A percentile compares a stretch with the other conserved stretches of the same genome.
Conservation (phyloP, 805 yeast species). For the Candida sonorensis region DNA sequence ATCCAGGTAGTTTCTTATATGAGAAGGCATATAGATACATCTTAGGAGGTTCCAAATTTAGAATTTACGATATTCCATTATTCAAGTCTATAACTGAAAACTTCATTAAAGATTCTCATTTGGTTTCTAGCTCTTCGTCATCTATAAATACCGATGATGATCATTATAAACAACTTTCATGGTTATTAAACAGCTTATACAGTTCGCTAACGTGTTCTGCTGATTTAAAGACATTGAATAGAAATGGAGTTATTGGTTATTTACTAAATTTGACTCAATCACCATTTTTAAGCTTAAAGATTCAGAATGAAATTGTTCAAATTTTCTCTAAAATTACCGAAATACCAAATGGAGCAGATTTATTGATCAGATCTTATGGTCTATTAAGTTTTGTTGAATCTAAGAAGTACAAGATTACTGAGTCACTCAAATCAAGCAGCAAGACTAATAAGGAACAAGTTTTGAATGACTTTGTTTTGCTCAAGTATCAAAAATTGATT, state of each 20-base stretch:
- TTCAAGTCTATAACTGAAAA: constrained; percentile 31
- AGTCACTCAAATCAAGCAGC: constrained; percentile 3
- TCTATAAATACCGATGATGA: constrained; percentile 34
- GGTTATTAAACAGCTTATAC: constrained; percentile 53
- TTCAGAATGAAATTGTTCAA: constrained; percentile 33
- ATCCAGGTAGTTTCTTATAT: constrained; percentile 70
- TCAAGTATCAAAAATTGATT: constrained; percentile 41
- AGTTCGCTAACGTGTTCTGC: constrained; percentile 37
- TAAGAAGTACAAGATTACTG: constrained; percentile 3
- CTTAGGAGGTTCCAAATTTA: constrained; percentile 44
- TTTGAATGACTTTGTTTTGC: constrained; percentile 25
- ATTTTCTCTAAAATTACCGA: constrained; percentile 42
- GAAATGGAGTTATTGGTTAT: constrained; percentile 62
- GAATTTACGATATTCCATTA: constrained; percentile 38
- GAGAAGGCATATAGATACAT: constrained; percentile 67
- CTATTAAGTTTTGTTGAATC: constrained; percentile 34
- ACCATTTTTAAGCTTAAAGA: constrained; percentile 37
- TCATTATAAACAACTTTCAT: constrained; percentile 51
- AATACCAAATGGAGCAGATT: constrained; percentile 52
- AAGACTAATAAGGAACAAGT: constrained; percentile 11
- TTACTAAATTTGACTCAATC: constrained; percentile 45
- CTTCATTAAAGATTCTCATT: constrained; percentile 20
- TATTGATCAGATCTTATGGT: constrained; percentile 54
- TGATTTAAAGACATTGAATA: constrained; percentile 50
- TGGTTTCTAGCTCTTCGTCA: constrained; percentile 7